Evolutionary conservation across 139 green algal species (phyloP), one percentile per base, ranked within the genome.

Genomic region (Chlamydomonas incerta): DNA sequence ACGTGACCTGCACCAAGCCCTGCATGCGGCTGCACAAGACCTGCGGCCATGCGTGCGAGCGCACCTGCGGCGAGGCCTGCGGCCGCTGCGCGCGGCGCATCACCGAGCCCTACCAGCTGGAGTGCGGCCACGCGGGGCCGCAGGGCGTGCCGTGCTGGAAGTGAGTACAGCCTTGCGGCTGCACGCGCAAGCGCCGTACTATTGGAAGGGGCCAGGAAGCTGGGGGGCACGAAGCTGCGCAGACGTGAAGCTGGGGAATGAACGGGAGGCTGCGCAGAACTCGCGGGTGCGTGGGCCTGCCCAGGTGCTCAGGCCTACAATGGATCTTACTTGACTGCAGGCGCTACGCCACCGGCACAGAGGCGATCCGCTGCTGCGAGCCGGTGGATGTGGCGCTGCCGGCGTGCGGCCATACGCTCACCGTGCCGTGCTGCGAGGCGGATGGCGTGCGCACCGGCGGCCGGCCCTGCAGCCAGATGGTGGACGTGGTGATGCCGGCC

Each of bases 111-210:
- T 63, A 87, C 33, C 13, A 47, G 29, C 83, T 94, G 66, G 72
- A 84, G 2, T 94, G 91, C 68, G 91, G 91, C 24, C 91, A 94
- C 86, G 77, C 77, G 52, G 69, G 24, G 26, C 23, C 65, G 3
- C 26, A 55, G 33, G 62, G 77, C 13, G 75, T 92, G 41, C 21
- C 65, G 1, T 94, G 90, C 80, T 87, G 89, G 71, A 87, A 71
- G 90, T 93, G 50, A 80, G 77, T 60, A 28, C 37, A 1, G 34
- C 3, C 1, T 33, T 20, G 11, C 13, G n/a, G 29, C 6, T 15
- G 10, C 28, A 11, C 0, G 28, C 10, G 28, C 26, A 3, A 20
- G 63, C 28, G 29, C 10, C 29, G 29, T 18, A 4, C 29, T 28
- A 11, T 50, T 14, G 50, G 8, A 4, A 6, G 65, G 13, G 62